Evolutionary conservation across 805 yeast genomes (phyloP), one percentile per base, ranked within the genome.

Genomic region (Yarrowia yakushimensis): DNA sequence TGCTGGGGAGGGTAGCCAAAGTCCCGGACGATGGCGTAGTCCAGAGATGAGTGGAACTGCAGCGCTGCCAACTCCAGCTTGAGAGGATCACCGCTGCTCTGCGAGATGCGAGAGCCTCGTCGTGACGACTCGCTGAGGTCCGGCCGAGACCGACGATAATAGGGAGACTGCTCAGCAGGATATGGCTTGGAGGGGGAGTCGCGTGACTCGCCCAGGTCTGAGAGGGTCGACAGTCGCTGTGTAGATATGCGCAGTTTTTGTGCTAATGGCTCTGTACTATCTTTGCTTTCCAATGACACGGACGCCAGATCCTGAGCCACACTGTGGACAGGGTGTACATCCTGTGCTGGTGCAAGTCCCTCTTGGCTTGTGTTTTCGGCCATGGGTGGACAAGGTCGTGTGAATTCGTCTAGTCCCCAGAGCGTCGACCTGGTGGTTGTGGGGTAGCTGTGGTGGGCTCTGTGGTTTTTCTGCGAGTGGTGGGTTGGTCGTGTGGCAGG

Each of bases 1-100:
- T 89, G 85, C 28, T 79, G 74, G 15, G 77, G 79, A 6, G 83
- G 83, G 70, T 93, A 92, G 25, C 92, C 98, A 77, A 83, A 93
- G 74, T 93, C 98, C 65, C 85, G 84, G 18, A 90, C 83, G 0
- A 84, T 79, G 33, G 85, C 67, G 63, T 66, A 74, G 27, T 67
- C 64, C 27, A 74, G 67, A 23, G 77, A 72, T 34, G 76, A 73
- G 48, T 68, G 60, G 65, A 77, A 75, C 55, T 65, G 69, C 15
- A 71, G 69, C 15, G 61, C 48, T 20, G 48, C 61, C 15, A 39
- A 48, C 17, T 55, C 61, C n/a, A 39, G 46, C 30, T 55, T 52
- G 17, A 52, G 59, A 34, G 59, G 59, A 25, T 52, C 59, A 10
- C 59, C 43, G 25, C 43, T 36, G 27, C 23, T 18, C 20, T 39